These are phyloP conservation scores for Claviceps pusilla DNA, from an alignment of 2,329 filamentous ascomycete genomes.

Conservation along the genomic window DNA sequence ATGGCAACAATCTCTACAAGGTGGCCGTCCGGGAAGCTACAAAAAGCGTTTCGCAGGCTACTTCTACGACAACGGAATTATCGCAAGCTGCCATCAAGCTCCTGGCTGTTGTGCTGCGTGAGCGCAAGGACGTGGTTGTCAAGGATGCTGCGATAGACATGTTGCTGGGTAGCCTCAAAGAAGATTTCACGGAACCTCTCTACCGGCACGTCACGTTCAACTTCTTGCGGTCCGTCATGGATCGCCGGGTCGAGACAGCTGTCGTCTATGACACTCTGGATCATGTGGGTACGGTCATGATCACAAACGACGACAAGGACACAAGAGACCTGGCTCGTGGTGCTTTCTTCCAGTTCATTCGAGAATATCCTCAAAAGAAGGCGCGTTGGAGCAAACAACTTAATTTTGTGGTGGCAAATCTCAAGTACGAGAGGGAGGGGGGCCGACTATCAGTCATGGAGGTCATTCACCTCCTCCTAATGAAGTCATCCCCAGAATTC, in stretches of 20 bases:
- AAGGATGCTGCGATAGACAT: constrained; percentile 73
- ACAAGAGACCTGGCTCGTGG: constrained; percentile 78
- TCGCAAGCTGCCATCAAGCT: constrained; percentile 82
- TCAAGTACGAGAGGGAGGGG: constrained; percentile 78
- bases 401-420: constrained; percentile 74
- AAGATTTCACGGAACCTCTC: constrained; percentile 83
- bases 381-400: constrained; percentile 80
- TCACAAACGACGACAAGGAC: constrained; percentile 82
- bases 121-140: constrained; percentile 59
- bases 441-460: constrained; percentile 90
- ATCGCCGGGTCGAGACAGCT: constrained; percentile 70
- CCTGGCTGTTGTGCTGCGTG: constrained; percentile 68
- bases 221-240: constrained; percentile 76
- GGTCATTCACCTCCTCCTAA: constrained; percentile 69
- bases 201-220: constrained; percentile 89
- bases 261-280: constrained; percentile 86
- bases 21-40: constrained; percentile 77
- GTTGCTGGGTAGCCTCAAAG: constrained; percentile 65
- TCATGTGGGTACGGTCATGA: constrained; percentile 80
- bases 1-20: constrained; percentile 47
- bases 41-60: constrained; percentile 60
- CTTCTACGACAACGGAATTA: constrained; percentile 67
- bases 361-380: constrained; percentile 87
- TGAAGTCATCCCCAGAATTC: constrained; percentile 68
- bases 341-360: constrained; percentile 84